Percentiles rank a stretch among this genome's conserved stretches.
Evolutionary conservation across 2,329 filamentous ascomycete species (phyloP).

Genomic region (Hymenoscyphus scutula): DNA sequence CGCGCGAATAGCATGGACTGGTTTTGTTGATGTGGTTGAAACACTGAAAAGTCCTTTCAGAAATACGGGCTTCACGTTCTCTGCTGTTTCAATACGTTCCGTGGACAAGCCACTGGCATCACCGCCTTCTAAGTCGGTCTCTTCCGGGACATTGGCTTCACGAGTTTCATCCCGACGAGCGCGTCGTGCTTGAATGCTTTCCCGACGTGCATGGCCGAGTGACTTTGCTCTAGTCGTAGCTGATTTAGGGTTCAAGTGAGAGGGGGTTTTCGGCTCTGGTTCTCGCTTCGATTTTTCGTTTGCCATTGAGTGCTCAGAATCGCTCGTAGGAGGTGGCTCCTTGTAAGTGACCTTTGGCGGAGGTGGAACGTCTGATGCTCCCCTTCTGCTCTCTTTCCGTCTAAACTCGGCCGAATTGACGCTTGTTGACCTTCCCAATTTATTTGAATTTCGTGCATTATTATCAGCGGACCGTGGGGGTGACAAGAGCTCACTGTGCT

Average conservation of each 20-base stretch:
- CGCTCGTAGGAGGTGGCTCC: constrained; percentile 72
- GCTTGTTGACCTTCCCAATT: constrained; percentile 81
- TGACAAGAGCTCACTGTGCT: constrained; percentile 75
- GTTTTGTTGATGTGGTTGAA: constrained; percentile 91
- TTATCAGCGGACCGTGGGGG: constrained; percentile 65
- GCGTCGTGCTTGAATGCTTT: constrained; percentile 87
- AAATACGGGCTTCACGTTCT: constrained; percentile 89
- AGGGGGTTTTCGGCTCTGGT: constrained; percentile 43
- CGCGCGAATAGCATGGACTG: constrained; percentile 76
- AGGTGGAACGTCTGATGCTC: constrained; percentile 51
- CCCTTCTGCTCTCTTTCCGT: constrained; percentile 57
- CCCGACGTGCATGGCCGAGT: constrained; percentile 80
- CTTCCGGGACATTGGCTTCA: constrained; percentile 81
- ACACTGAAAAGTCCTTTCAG: constrained; percentile 97
- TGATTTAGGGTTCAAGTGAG: constrained; percentile 51
- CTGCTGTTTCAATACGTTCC: constrained; percentile 63
- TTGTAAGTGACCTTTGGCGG: constrained; percentile 49
- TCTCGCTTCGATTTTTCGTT: constrained; percentile 37
- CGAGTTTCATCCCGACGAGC: constrained; percentile 68
- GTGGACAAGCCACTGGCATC: constrained; percentile 59
- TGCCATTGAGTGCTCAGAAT: constrained; percentile 68
- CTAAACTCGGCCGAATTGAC: constrained; percentile 85
- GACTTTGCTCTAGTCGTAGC: constrained; percentile 78
- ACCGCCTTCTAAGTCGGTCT: constrained; percentile 78
- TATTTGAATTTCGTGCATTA: constrained; percentile 60